These are phyloP conservation scores for Hymenoscyphus albidus DNA, from an alignment of 2,329 filamentous ascomycete genomes.

Conservation along the genomic window DNA sequence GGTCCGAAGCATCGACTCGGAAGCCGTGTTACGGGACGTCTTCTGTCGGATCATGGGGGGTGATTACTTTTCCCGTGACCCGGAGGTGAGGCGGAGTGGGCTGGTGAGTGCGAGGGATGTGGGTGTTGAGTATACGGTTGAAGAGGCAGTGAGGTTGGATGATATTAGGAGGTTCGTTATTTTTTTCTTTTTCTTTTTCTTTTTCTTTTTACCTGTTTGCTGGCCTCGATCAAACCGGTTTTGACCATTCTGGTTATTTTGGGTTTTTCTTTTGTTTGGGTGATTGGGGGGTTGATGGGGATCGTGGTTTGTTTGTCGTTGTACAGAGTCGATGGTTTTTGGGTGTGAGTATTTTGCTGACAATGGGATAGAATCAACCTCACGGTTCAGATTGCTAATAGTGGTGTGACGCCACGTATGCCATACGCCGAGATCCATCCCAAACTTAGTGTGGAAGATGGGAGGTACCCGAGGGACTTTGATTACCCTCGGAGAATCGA, in stretches of 20 bases:
- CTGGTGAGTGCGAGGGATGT: background rate
- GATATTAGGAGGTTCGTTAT: constrained; percentile 17
- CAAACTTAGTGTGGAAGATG: constrained; percentile 17
- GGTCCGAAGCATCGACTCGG: constrained; percentile 7
- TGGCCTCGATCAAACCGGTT: too few species aligned
- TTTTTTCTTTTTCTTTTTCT: background rate
- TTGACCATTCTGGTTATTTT: too few species aligned
- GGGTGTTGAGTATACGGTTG: background rate
- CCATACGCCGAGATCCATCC: constrained; percentile 26
- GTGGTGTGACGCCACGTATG: constrained; percentile 11
- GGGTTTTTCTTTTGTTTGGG: too few species aligned
- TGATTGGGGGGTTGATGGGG: too few species aligned
- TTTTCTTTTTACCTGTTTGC: background rate
- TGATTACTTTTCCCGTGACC: constrained; percentile 12
- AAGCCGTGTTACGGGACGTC: constrained; percentile 9
- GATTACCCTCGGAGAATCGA: constrained; percentile 19
- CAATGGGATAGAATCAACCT: constrained; percentile 20
- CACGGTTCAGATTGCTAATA: constrained; percentile 24
- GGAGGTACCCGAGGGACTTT: constrained; percentile 23
- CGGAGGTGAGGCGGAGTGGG: constrained; percentile 4
- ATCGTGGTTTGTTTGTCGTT: background rate
- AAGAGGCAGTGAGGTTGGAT: constrained; percentile 11
- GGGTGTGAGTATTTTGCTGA: too few species aligned
- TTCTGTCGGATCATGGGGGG: constrained; percentile 6
- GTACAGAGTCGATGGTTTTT: background rate